Conservation (phyloP, 495 filamentous ascomycete species). For the Darksidea phi region DNA sequence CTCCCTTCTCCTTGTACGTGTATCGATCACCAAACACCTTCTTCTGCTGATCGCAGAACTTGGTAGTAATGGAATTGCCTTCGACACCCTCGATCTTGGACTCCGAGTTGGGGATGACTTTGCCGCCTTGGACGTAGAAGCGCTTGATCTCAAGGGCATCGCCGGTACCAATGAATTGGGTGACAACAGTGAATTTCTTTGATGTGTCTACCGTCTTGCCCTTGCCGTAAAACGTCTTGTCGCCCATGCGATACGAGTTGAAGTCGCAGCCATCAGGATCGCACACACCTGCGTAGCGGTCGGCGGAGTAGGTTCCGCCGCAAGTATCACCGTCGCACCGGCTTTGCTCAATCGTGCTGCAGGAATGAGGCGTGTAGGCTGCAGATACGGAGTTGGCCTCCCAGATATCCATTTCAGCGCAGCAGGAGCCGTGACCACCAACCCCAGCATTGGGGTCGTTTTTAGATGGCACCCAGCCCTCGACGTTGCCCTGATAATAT, state of each 20-base stretch:
- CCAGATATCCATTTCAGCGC: slow-evolving; percentile 39
- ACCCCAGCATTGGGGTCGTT: slow-evolving; percentile 62
- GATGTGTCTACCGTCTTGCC: slow-evolving; percentile 59
- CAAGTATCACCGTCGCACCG: slow-evolving; percentile 33
- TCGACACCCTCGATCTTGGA: slow-evolving; percentile 54
- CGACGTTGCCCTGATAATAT: slow-evolving; percentile 41
- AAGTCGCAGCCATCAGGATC: slow-evolving; percentile 65
- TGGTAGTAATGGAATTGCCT: slow-evolving; percentile 59
- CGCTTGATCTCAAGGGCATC: slow-evolving; percentile 58
- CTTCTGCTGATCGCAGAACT: slow-evolving; percentile 64
- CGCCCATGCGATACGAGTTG: slow-evolving; percentile 61
- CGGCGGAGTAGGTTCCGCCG: slow-evolving; percentile 44
- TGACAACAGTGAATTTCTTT: slow-evolving; percentile 63
- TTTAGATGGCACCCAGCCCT: slow-evolving; percentile 58
- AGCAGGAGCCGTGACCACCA: slow-evolving; percentile 49
- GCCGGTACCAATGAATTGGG: slow-evolving; percentile 61
- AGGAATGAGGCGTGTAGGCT: slow-evolving; percentile 42
- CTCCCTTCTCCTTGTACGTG: slow-evolving; percentile 61
- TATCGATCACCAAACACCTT: slow-evolving; percentile 59
- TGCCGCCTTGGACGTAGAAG: slow-evolving; percentile 61
- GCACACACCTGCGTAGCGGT: slow-evolving; percentile 53
- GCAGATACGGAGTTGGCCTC: slow-evolving; percentile 39
- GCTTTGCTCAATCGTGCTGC: slow-evolving; percentile 34
- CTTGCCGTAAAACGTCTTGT: slow-evolving; percentile 56
- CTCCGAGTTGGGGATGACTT: slow-evolving; percentile 58